Percentiles rank a stretch among this genome's conserved stretches.
Conservation (phyloP, 768 basidiomycete species). For the Suillus lakei region DNA sequence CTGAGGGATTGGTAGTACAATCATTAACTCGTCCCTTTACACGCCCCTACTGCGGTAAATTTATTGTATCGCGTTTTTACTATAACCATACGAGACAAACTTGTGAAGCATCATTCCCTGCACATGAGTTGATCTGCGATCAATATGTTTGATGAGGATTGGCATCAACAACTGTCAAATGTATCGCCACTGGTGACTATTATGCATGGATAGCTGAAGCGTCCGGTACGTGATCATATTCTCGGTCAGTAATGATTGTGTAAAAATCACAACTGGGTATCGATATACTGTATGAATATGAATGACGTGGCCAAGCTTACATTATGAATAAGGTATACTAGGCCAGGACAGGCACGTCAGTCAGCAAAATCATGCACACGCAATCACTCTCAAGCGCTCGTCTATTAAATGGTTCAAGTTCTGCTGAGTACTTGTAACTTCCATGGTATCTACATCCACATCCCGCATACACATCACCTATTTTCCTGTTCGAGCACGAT, state of each 20-base stretch:
- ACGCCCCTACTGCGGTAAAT: not conserved
- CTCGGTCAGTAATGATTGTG: not conserved
- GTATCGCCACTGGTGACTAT: not conserved
- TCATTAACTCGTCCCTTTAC: not conserved
- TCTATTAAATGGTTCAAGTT: not conserved
- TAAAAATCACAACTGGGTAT: not conserved
- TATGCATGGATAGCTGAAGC: not conserved
- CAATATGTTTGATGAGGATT: not conserved
- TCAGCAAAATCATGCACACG: not conserved
- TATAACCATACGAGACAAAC: not conserved
- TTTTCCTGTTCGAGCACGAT: constrained; percentile 26
- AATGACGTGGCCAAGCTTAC: not conserved
- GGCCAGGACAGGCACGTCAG: not conserved
- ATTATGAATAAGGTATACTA: not conserved
- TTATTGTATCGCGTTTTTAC: not conserved
- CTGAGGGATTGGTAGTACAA: constrained; percentile 34
- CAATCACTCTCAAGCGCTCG: not conserved
- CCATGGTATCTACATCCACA: constrained; percentile 12
- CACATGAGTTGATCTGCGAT: not conserved
- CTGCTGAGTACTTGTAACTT: not conserved
- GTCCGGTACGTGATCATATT: not conserved
- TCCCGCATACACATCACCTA: constrained; percentile 26
- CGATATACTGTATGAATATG: not conserved
- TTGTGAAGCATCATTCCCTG: not conserved
- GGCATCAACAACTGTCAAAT: not conserved